Base-by-base conservation (phyloP, 352 stramenopile genomes). In the Peronospora tabacina region DNA sequence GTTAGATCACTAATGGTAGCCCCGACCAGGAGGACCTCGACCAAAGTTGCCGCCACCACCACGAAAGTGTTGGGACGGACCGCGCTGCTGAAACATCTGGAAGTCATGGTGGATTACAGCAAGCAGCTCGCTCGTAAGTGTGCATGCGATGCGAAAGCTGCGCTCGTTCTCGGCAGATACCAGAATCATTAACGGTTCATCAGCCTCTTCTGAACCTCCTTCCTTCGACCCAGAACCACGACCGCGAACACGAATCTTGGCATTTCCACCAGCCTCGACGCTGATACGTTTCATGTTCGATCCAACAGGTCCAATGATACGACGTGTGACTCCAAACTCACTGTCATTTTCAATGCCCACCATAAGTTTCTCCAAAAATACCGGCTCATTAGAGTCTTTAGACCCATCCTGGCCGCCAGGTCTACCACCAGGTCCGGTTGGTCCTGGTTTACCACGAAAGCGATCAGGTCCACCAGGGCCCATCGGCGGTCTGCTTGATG, bases 261-360 rank as follows among this genome's bases (percentile, higher is more conserved):
- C 81, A 38, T 83, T 83, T 0, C 81, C 81, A 19, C 81, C 71
- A 1, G 83, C 75, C 35, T 94, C 83, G 12, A 82, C 56, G 36
- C 78, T 90, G 50, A 94, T 94, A 12, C 83, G 83, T 57, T 94
- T 92, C 75, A 94, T 89, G 45, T 94, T 75, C 4, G 77, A 82
- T 5, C 81, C 83, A 0, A 64, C 70, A 13, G 76, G 81, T 5
- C 83, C 83, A 43, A 94, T 90, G 45, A 94, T 89, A 22, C 81
- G 78, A 0, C 81, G 79, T 16, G 81, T 90, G 28, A 91, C 81
- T 8, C 76, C 74, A 60, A 94, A 94, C 22, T 92, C 83, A 44
- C 57, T 84, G 39, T 94, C 83, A 11, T 85, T 81, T 30, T 94
- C 83, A n/a, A 94, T 92, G 0, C 81, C 83, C 13, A 94, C 81